These are phyloP conservation scores for Euphorbia corollata DNA, from an alignment of 441 rosid genomes.

Conservation along the genomic window DNA sequence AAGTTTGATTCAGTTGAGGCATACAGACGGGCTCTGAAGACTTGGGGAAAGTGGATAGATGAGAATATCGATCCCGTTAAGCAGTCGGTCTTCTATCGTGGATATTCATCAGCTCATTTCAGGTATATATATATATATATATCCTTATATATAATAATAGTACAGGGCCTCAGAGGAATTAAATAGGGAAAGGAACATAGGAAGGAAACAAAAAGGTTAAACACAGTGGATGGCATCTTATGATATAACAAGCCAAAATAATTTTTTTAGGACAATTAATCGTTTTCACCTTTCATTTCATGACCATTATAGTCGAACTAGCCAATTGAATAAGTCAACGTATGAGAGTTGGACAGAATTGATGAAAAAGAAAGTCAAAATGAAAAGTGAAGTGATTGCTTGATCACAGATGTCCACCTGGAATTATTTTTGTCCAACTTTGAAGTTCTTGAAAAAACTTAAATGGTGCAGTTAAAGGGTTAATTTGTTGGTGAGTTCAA, in stretches of 20 bases:
- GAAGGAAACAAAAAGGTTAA: no score
- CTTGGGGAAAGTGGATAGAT: conserved; percentile 86
- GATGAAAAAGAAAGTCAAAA: not conserved
- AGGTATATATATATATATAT: conserved; percentile 32
- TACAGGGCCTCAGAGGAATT: no score
- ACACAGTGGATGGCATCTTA: not conserved
- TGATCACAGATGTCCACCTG: no score
- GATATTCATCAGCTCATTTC: conserved; percentile 92
- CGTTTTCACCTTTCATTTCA: not conserved
- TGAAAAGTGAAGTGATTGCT: no score
- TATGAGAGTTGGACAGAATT: no score
- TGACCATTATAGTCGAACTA: not conserved
- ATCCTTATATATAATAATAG: no score
- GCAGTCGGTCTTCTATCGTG: conserved; percentile 75
- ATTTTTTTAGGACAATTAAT: not conserved
- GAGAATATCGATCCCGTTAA: conserved; percentile 41
- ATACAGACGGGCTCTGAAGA: conserved; percentile 62
- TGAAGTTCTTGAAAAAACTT: no score
- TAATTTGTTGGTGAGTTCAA: no score
- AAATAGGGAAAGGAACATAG: not conserved
- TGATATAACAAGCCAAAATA: not conserved
- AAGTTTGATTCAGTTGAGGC: conserved; percentile 79
- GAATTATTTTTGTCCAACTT: no score
- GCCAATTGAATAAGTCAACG: not conserved
- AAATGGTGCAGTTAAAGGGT: no score